phyloP scores from a whole-genome alignment of 2,329 filamentous ascomycete genomes.

The Macrophomina tecta region DNA sequence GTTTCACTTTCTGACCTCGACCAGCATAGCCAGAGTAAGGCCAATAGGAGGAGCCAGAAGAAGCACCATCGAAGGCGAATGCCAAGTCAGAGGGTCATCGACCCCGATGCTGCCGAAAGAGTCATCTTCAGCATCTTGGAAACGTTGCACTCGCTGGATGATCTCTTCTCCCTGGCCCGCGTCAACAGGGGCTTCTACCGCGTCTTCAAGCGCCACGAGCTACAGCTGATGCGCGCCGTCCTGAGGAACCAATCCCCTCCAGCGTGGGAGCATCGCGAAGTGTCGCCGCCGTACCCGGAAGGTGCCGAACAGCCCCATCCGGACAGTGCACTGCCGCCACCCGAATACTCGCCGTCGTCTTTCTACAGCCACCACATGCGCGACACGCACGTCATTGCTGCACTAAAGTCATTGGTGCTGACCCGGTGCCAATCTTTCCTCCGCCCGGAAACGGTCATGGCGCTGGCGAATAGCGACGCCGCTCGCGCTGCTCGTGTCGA shows the following conservation, averaged over 20 bases:
- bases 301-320: conserved; percentile 39
- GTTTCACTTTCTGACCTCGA: conserved; percentile 16
- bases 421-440: conserved; percentile 61
- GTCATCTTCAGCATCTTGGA: conserved; percentile 60
- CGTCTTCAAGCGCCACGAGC: conserved; percentile 63
- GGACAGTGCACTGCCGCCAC: conserved; percentile 52
- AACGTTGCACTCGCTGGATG: conserved; percentile 56
- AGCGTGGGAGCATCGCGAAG: conserved; percentile 66
- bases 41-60: neutral
- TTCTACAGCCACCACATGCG: conserved; percentile 60
- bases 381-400: conserved; percentile 60
- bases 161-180: conserved; percentile 61
- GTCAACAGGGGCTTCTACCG: conserved; percentile 63
- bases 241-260: conserved; percentile 61
- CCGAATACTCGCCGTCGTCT: conserved; percentile 59
- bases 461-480: conserved; percentile 56
- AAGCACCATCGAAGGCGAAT: conserved; percentile 29
- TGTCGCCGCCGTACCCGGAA: conserved; percentile 58
- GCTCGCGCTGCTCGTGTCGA: conserved; percentile 59
- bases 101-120: conserved; percentile 52
- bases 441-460: conserved; percentile 61
- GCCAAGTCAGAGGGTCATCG: conserved; percentile 41
- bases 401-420: conserved; percentile 62
- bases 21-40: conserved; percentile 13
- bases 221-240: conserved; percentile 58